These are phyloP conservation scores for Hypsizygus marmoreus DNA, from an alignment of 768 basidiomycete genomes.

Conservation along the genomic window DNA sequence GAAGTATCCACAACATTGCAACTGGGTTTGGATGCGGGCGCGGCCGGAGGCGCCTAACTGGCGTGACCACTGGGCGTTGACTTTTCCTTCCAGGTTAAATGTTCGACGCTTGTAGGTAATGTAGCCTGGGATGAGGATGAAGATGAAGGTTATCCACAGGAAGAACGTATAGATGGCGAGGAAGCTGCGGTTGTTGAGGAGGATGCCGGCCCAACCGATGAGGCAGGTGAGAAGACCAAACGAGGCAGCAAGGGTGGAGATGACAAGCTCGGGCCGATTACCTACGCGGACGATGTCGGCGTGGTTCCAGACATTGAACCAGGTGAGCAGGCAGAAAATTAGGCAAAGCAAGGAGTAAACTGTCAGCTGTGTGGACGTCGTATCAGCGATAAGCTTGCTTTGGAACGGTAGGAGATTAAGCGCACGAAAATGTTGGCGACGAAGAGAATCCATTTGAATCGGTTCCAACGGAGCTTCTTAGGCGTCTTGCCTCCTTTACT, in stretches of 20 bases:
- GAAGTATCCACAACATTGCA: conserved; percentile 81
- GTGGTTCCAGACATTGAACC: conserved; percentile 72
- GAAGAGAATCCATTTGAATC: conserved; percentile 83
- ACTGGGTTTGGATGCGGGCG: conserved; percentile 70
- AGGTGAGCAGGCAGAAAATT: conserved; percentile 69
- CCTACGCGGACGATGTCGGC: conserved; percentile 75
- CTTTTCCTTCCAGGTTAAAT: conserved; percentile 82
- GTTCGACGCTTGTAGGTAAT: conserved; percentile 71
- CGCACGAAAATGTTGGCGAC: conserved; percentile 56
- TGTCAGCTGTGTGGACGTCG: conserved; percentile 38
- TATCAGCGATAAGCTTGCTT: conserved; percentile 3
- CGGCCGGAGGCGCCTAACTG: conserved; percentile 60
- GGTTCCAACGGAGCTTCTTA: conserved; percentile 67
- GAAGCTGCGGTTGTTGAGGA: conserved; percentile 84
- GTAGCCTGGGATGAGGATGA: conserved; percentile 78
- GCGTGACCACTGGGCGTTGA: conserved; percentile 77
- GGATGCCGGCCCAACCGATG: conserved; percentile 77
- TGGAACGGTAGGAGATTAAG: conserved; percentile 1
- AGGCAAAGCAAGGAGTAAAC: conserved; percentile 61
- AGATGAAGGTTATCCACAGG: conserved; percentile 72
- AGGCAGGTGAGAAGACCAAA: conserved; percentile 64
- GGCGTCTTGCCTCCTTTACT: conserved; percentile 34
- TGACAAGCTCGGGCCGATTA: conserved; percentile 65
- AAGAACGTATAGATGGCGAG: conserved; percentile 77
- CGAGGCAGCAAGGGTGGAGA: conserved; percentile 68